phyloP scores from a whole-genome alignment of 2,329 filamentous ascomycete genomes.

The Aspergillus proliferans region DNA sequence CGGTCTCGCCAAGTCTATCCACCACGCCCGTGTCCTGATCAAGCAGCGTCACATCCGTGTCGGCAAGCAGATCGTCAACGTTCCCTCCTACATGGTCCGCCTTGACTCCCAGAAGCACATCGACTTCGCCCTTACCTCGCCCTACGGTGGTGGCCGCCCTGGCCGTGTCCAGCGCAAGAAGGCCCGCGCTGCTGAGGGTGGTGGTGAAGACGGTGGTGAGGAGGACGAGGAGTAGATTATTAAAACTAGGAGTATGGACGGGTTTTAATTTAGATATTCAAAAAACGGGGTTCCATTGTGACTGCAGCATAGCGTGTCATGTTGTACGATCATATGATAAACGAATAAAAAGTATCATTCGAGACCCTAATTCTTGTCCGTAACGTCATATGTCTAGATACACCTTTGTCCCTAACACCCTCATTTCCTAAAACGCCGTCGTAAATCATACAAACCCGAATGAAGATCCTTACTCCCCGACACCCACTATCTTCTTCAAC shows the following conservation, averaged over 20 bases:
- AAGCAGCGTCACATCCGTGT: constrained; percentile 99
- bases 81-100: constrained; percentile 98
- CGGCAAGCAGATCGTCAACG: constrained; percentile 99
- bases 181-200: constrained; percentile 87
- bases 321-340: constrained; percentile 36
- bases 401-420: not conserved
- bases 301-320: constrained; percentile 34
- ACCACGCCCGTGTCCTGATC: constrained; percentile 99
- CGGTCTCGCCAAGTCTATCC: constrained; percentile 98
- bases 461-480: constrained; percentile 15
- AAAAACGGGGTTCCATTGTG: constrained; percentile 29
- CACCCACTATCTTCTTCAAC: constrained; percentile 34
- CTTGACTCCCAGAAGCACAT: constrained; percentile 99
- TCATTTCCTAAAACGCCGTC: constrained; percentile 18
- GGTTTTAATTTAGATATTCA: constrained; percentile 32
- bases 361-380: constrained; percentile 18
- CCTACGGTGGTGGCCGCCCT: constrained; percentile 93
- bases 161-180: constrained; percentile 99
- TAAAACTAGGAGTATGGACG: constrained; percentile 31
- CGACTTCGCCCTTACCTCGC: constrained; percentile 95
- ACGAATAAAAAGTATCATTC: constrained; percentile 30
- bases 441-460: constrained; percentile 13
- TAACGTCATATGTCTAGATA: not conserved
- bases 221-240: constrained; percentile 60
- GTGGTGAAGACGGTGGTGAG: constrained; percentile 56